Evolutionary conservation across 305 asterid species (phyloP), one percentile per base, ranked within the genome.

Genomic region (Vinca major): DNA sequence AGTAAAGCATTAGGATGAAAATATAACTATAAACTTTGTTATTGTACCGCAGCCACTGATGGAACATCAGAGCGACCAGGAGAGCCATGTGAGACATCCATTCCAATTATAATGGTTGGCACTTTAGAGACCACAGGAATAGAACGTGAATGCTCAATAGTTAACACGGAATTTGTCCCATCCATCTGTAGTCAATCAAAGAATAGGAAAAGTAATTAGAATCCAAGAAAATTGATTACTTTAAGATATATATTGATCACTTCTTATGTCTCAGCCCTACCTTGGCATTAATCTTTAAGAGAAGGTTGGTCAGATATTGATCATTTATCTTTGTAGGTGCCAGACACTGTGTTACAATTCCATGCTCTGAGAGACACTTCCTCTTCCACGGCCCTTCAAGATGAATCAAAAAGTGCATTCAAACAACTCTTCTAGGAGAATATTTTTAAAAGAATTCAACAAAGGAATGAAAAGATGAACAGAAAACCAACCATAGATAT

Each of bases 1-100:
- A 41, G 8, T 4, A 41, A 41, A 41, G 8, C 45, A 41, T 41
- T 41, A 41, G 7, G 2, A 7, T 4, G 45, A 41, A 41, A 41
- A 7, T 41, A 7, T 51, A 19, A 51, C 11, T 40, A 65, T 21
- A 55, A 36, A 49, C 20, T 26, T 2, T 67, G 44, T 63, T 58
- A 58, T 66, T 64, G 45, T 79, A 90, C 96, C 78, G 96, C 96
- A 50, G 95, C 92, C 73, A 86, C 78, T 49, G 95, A 90, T 7
- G 96, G 96, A 62, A 82, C 81, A 58, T 86, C 96, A 39, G 86
- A 69, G 13, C 82, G 86, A 53, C 96, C 95, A 41, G 92, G 88
- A 40, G 96, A 85, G 56, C 91, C 96, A 71, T 90, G 96, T 11
- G 97, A 90, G 7, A 90, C 97, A 65, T 90, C 97, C 97, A 90